Percentiles rank a stretch among this genome's conserved stretches.
phyloP scores from a whole-genome alignment of 805 yeast genomes.

The Sungouiozyma ichnusensis region DNA sequence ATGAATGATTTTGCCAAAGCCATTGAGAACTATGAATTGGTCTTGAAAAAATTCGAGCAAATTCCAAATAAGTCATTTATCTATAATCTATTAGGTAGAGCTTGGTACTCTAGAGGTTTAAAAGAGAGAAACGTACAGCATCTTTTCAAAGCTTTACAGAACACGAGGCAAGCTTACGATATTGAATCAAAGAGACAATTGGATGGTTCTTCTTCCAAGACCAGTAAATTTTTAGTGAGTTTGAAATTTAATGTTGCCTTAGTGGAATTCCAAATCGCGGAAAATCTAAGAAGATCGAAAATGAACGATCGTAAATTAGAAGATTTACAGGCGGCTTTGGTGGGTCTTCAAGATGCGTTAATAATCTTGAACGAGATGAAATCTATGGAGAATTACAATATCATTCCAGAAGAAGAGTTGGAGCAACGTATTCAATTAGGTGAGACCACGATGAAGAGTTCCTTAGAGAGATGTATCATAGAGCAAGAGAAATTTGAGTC shows the following conservation, averaged over 20 bases:
- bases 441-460: constrained; percentile 57
- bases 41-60: constrained; percentile 51
- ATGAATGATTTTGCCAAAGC: constrained; percentile 76
- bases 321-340: constrained; percentile 47
- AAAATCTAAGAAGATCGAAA: constrained; percentile 54
- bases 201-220: background rate
- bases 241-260: constrained; percentile 73
- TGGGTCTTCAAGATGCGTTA: constrained; percentile 55
- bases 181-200: constrained; percentile 12
- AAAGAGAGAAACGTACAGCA: constrained; percentile 54
- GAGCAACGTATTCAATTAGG: constrained; percentile 84
- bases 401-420: constrained; percentile 70
- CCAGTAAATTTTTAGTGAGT: constrained; percentile 33
- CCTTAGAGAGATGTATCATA: constrained; percentile 56
- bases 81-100: constrained; percentile 67
- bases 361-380: constrained; percentile 46
- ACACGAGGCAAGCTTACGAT: constrained; percentile 46
- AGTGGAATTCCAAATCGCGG: constrained; percentile 80
- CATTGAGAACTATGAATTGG: constrained; percentile 79
- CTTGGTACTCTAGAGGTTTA: constrained; percentile 75
- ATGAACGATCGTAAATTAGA: constrained; percentile 48
- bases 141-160: constrained; percentile 51
- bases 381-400: constrained; percentile 42
- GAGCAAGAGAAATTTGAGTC: constrained; percentile 64
- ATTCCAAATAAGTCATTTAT: constrained; percentile 56